Evolutionary conservation across 1,284 basidiomycete species (phyloP).

Genomic region (Tilletia setariae): DNA sequence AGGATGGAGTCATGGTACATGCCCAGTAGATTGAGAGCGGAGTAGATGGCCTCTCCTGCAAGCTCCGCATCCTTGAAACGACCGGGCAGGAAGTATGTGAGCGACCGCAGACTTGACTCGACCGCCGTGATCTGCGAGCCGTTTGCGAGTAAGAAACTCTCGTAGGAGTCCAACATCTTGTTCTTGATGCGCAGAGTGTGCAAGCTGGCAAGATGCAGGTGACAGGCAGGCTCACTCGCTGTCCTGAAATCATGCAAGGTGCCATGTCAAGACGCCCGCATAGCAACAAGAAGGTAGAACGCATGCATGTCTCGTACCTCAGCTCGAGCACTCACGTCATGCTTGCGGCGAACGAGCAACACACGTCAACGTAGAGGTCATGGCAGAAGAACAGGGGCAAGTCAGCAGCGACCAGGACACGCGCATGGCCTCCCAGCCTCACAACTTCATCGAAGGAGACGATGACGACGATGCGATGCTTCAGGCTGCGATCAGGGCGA

Average conservation of each 20-base stretch:
- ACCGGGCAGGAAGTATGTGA: constrained; percentile 91
- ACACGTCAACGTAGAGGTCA: too few species aligned
- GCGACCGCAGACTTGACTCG: constrained; percentile 79
- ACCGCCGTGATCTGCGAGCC: constrained; percentile 66
- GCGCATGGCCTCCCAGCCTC: too few species aligned
- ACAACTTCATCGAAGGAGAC: background rate
- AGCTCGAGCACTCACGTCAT: too few species aligned
- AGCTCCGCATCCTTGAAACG: constrained; percentile 95
- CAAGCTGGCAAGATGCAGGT: too few species aligned
- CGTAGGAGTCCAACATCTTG: constrained; percentile 44
- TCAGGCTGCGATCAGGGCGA: constrained; percentile 1
- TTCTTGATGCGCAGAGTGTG: too few species aligned
- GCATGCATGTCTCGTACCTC: too few species aligned
- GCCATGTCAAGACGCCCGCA: too few species aligned
- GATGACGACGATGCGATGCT: constrained; percentile 8
- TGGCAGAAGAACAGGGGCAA: too few species aligned
- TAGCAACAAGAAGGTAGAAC: too few species aligned
- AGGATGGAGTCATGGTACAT: constrained; percentile 58
- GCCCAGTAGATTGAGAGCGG: constrained; percentile 55
- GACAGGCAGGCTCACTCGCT: too few species aligned
- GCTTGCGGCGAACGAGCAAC: too few species aligned
- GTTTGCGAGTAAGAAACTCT: constrained; percentile 47
- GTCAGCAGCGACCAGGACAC: too few species aligned
- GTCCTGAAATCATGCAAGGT: background rate
- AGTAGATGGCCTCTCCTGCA: constrained; percentile 36